Evolutionary conservation across 768 basidiomycete genomes (phyloP), one percentile per base, ranked within the genome.

Genomic region (Termitomyces sp.): DNA sequence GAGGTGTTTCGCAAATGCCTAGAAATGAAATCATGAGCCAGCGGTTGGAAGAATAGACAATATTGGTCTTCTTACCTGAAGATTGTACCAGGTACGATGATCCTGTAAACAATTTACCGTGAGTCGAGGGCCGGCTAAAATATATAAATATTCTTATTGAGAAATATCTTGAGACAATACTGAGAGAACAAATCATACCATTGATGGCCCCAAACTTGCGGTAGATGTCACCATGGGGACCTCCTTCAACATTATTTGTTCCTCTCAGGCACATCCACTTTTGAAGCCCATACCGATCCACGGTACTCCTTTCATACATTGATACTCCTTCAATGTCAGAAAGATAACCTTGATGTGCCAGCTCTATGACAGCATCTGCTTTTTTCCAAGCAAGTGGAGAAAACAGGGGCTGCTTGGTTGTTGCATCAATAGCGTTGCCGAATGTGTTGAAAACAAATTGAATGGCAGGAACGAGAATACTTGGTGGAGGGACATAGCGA

Each of bases 161-260:
- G 25, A 25, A n/a, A n/a, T 4, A 16, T 22, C 3, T 16, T 16
- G 43, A 13, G 7, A 5, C 10, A 7, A 4, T 5, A 41, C 2
- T 41, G 20, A 10, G 18, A 20, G 40, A 41, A 22, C 18, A 41
- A 7, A 41, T 5, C 11, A 22, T 27, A 53, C 52, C 52, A 45
- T 53, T 47, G 31, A 63, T 52, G 3, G 62, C 60, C 0, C 62
- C 62, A 57, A 63, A 63, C 52, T 61, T 61, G 5, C 55, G 44
- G 27, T 61, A 61, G 12, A 63, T 63, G 9, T 63, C 62, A 35
- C 66, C 61, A 50, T 65, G 63, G 7, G 66, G 66, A 42, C 64
- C 64, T 33, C 64, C 64, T 53, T 66, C 63, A 33, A 63, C 58
- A 25, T 64, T 66, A 46, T 66, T 66, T 5, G 61, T 64, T 0